Percentiles rank a stretch among this genome's conserved stretches.
phyloP scores from a whole-genome alignment of 2,329 filamentous ascomycete species.

The Fusarium musae region DNA sequence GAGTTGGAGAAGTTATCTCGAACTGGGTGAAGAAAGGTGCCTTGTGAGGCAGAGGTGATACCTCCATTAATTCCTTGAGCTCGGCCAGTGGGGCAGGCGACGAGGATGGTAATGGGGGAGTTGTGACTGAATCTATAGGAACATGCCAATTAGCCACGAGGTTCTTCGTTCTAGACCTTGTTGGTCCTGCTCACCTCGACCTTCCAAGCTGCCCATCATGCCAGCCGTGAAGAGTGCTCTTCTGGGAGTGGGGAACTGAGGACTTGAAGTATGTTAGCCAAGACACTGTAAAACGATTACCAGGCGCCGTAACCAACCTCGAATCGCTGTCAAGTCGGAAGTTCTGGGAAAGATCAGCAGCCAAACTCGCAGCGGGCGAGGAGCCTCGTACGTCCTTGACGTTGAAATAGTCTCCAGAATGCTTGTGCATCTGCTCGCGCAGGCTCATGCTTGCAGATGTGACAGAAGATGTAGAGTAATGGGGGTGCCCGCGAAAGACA shows the following conservation, averaged over 20 bases:
- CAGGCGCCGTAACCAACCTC: constrained; percentile 70
- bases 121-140: constrained; percentile 76
- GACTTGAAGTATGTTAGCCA: constrained; percentile 46
- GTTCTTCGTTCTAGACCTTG: not conserved
- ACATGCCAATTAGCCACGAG: constrained; percentile 39
- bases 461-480: constrained; percentile 63
- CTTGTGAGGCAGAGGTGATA: constrained; percentile 94
- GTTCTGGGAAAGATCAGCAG: constrained; percentile 95
- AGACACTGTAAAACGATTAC: constrained; percentile 4
- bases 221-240: constrained; percentile 55
- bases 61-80: constrained; percentile 93
- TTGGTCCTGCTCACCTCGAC: constrained; percentile 47
- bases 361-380: constrained; percentile 89
- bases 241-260: constrained; percentile 55
- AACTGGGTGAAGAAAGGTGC: constrained; percentile 72
- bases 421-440: constrained; percentile 74
- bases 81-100: constrained; percentile 80
- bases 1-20: constrained; percentile 78
- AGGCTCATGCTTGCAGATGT: constrained; percentile 79
- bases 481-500: constrained; percentile 63
- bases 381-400: constrained; percentile 82
- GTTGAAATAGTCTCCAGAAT: constrained; percentile 79
- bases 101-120: constrained; percentile 84
- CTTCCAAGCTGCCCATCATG: constrained; percentile 51
- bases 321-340: constrained; percentile 87